These are phyloP conservation scores for Ogataea methylovora DNA, from an alignment of 805 yeast genomes.

Conservation along the genomic window DNA sequence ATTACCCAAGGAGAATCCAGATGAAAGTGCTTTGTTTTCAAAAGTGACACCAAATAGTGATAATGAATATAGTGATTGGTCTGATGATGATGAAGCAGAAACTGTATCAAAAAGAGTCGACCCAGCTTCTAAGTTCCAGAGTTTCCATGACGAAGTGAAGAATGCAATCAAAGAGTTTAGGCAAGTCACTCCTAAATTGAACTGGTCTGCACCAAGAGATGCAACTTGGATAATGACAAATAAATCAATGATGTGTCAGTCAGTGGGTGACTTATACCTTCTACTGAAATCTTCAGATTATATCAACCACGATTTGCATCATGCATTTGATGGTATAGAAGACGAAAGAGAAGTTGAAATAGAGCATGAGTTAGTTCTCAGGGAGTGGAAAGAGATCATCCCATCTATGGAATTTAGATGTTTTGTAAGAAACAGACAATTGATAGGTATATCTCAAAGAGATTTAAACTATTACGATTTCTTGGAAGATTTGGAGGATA, in stretches of 20 bases:
- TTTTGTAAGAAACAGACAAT: constrained; percentile 55
- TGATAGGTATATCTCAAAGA: constrained; percentile 77
- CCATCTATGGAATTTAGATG: constrained; percentile 92
- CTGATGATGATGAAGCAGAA: constrained; percentile 32
- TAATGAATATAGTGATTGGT: constrained; percentile 74
- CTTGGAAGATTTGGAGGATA: constrained; percentile 42
- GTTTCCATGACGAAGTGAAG: constrained; percentile 49
- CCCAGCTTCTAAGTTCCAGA: constrained; percentile 47
- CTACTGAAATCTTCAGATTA: constrained; percentile 83
- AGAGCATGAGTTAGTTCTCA: constrained; percentile 59
- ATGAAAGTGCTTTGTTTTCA: constrained; percentile 24
- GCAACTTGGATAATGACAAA: constrained; percentile 86
- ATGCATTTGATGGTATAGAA: constrained; percentile 49
- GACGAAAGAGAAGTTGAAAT: constrained; percentile 25
- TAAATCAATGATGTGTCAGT: constrained; percentile 64
- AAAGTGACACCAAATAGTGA: constrained; percentile 36
- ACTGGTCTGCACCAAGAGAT: constrained; percentile 97
- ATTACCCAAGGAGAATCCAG: constrained; percentile 41
- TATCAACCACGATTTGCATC: constrained; percentile 73
- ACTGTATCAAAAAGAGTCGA: constrained; percentile 5
- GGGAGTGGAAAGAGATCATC: constrained; percentile 77
- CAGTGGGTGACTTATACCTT: constrained; percentile 69
- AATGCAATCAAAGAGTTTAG: constrained; percentile 41
- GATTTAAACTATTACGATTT: constrained; percentile 80
- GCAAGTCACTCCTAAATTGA: constrained; percentile 76